Evolutionary conservation across 1,284 basidiomycete genomes (phyloP).

Genomic region (Trichosporon asahii): DNA sequence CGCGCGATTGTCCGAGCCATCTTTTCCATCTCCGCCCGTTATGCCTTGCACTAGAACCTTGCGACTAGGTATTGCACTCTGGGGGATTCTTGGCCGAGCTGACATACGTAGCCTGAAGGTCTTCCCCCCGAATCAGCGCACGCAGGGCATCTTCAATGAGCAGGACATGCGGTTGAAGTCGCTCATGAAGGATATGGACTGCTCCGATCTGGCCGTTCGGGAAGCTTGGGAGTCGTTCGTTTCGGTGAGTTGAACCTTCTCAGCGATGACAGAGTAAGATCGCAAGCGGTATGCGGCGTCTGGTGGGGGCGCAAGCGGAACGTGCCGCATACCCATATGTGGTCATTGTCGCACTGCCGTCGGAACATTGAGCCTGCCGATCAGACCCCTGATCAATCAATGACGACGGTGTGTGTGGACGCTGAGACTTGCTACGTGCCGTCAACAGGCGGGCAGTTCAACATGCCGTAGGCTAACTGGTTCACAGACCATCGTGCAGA

Average conservation of each 20-base stretch:
- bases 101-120: not conserved
- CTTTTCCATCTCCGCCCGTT: not conserved
- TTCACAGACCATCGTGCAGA: not conserved
- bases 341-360: not conserved
- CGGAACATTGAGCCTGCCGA: not conserved
- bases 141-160: constrained; percentile 1
- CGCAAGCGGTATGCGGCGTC: not conserved
- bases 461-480: too few species aligned
- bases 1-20: not conserved
- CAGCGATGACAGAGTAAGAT: not conserved
- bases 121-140: constrained; percentile 6
- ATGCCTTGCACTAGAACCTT: not conserved
- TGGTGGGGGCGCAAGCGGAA: not conserved
- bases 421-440: not conserved
- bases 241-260: not conserved
- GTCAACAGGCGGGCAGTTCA: too few species aligned
- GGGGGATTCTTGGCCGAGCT: not conserved
- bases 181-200: constrained; percentile 14
- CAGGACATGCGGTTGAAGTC: constrained; percentile 18
- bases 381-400: not conserved
- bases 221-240: constrained; percentile 23
- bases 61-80: not conserved
- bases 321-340: not conserved
- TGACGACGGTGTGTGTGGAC: not conserved
- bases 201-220: not conserved